Evolutionary conservation across 768 basidiomycete species (phyloP), one percentile per base, ranked within the genome.

Genomic region (Tephrocybe sp.): DNA sequence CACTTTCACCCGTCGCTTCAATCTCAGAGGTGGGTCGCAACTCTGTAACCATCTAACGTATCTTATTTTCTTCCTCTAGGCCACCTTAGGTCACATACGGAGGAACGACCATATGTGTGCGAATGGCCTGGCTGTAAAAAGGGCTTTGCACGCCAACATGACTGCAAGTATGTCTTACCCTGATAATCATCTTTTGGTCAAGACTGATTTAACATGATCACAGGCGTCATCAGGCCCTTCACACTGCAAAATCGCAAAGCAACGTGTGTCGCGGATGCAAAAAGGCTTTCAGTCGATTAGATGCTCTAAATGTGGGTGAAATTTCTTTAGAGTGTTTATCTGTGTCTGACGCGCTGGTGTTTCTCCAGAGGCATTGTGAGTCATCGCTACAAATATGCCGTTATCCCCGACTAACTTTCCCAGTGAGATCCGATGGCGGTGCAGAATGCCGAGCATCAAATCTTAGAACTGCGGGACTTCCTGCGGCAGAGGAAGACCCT

Each of bases 1-100:
- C 67, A 96, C 94, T n/a, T 98, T 98, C 69, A 98, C 94, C 60
- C 83, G 91, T 64, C 80, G 90, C 49, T 93, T 93, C 74, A 93
- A 93, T 69, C 68, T 93, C 47, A 73, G 87, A 80, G 91, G 90
- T 90, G 44, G 67, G 39, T 40, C 9, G 13, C 43, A 28, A 25
- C 50, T 49, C 18, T 34, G n/a, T n/a, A n/a, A n/a, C n/a, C n/a
- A n/a, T n/a, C n/a, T n/a, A n/a, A n/a, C n/a, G n/a, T n/a, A 19
- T 50, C 38, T 28, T 37, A 34, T 25, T 1, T 45, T 31, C 32
- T 38, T n/a, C 34, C 7, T 27, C 9, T 32, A 88, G 94, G 94
- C 47, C 94, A 97, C 74, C 69, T 98, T 53, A 82, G 94, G 60
- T 96, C 94, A 15, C 94, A 98, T 68, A 96, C 93, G 7, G 93